Base-by-base conservation (phyloP, 257 asterid species). In the Primulina tabacum region DNA sequence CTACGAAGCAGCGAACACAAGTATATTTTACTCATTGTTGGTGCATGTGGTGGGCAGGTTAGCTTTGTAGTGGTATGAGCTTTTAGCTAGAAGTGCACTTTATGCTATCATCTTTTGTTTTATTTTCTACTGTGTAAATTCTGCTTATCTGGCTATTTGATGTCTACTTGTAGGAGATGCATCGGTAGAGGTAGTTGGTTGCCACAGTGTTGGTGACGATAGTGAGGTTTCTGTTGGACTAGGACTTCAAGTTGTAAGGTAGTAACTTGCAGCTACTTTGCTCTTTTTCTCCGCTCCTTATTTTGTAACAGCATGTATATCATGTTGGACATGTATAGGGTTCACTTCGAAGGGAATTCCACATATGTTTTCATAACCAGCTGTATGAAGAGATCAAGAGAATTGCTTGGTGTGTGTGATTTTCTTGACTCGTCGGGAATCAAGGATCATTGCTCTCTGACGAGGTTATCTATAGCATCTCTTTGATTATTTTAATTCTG, bases 241-340 rank as follows among this genome's bases (percentile, higher is more conserved):
- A 76, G 89, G 87, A 38, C 82, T 81, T 65, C 82, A 68, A 71
- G 70, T 75, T 75, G 63, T 83, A 68, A 79, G 89, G 88, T 81
- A 62, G 68, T 70, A 40, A 55, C 37, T 65, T 75, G 52, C 77
- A 66, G 20, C 18, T 66, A 65, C 30, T 29, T 72, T 28, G 20
- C 35, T 28, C 30, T 26, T 50, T 32, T 35, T 74, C 33, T 62
- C 12, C 53, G 53, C 58, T 73, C 58, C 10, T 35, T 40, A 64
- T 68, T 69, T 58, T 71, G 75, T 79, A 67, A 79, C 62, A 60
- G 57, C 17, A 8, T 60, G 26, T 37, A 50, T 73, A 24, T 56
- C 32, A n/a, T 68, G 33, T 37, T 70, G 61, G 58, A 3, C 33
- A 11, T 43, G 10, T 79, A 40, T 75, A 81, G 84, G 82, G 77